phyloP scores from a whole-genome alignment of 2,329 filamentous ascomycete genomes.

The Diplodia mutila region DNA sequence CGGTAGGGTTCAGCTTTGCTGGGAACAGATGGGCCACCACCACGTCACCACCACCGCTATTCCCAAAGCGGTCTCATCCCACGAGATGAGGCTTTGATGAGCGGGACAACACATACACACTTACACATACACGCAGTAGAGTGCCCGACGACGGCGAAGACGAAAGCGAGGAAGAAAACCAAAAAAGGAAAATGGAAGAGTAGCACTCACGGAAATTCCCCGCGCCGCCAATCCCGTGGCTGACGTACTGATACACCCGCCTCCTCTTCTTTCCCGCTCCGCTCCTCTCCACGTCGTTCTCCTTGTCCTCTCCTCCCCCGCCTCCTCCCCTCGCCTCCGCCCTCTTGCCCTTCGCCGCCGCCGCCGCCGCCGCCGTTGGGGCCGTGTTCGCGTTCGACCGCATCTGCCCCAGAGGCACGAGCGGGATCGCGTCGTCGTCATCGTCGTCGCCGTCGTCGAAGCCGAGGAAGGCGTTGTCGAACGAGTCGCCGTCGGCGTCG shows the following conservation, averaged over 20 bases:
- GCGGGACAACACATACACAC: background rate
- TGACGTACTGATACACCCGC: conserved; percentile 10
- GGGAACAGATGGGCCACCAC: background rate
- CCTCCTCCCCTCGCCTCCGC: background rate
- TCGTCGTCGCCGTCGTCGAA: background rate
- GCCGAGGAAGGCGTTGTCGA: background rate
- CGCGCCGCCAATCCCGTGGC: conserved; percentile 18
- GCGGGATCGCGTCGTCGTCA: conserved; percentile 10
- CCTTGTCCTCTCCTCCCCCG: background rate
- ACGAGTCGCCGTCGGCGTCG: background rate
- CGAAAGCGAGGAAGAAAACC: background rate
- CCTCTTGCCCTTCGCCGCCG: background rate
- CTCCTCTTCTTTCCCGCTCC: background rate
- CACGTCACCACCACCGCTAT: background rate
- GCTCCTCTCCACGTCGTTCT: background rate
- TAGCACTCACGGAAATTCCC: conserved; percentile 14
- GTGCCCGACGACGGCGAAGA: background rate
- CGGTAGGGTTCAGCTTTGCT: background rate
- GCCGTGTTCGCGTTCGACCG: background rate
- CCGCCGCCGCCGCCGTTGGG: too few relatives aligned
- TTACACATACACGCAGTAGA: background rate
- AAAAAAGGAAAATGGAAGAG: background rate
- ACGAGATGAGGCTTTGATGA: background rate
- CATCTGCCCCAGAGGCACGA: background rate
- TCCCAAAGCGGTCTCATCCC: background rate